Evolutionary conservation across 2,329 filamentous ascomycete genomes (phyloP), one percentile per base, ranked within the genome.

Genomic region (Clarireedia sp.): DNA sequence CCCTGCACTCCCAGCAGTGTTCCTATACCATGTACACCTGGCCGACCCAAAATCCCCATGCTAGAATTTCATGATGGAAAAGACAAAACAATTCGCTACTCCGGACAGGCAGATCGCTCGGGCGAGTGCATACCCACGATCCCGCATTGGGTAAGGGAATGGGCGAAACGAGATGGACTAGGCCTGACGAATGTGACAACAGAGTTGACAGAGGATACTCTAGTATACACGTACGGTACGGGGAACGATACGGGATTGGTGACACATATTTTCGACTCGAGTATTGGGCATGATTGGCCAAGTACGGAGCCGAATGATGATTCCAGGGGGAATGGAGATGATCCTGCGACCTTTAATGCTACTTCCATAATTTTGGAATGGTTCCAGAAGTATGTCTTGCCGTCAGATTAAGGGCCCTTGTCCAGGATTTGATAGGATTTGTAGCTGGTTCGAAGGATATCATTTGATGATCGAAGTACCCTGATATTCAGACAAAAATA

Each of bases 21-120:
- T 4, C 6, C 57, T 2, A 67, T 69, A 46, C 66, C 65, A n/a
- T 78, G 74, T 65, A 64, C 59, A 2, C 69, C 73, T 0, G 66
- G 61, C 2, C 66, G 69, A 38, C 60, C 51, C 0, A 61, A 69
- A 3, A 56, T 78, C 3, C 75, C 77, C 1, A 68, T 80, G 9
- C 64, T 80, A 8, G 74, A 77, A 43, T 74, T 79, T 51, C 78
- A 80, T 62, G 77, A 77, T n/a, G 72, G 70, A 2, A 68, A 60
- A 2, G 78, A 80, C 62, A 67, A 59, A 3, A 75, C 71, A 0
- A 77, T 80, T 36, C 59, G 66, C 0, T 79, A 78, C 57, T 56
- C 63, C 2, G 77, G 77, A 1, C 73, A 71, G 2, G 68, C 68
- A 37, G 33, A 41, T 33, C 70, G 74, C 3, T 69, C 71, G 2